These are phyloP conservation scores for Warburgia ugandensis DNA, from an alignment of 164 flowering plant genomes.

Conservation along the genomic window DNA sequence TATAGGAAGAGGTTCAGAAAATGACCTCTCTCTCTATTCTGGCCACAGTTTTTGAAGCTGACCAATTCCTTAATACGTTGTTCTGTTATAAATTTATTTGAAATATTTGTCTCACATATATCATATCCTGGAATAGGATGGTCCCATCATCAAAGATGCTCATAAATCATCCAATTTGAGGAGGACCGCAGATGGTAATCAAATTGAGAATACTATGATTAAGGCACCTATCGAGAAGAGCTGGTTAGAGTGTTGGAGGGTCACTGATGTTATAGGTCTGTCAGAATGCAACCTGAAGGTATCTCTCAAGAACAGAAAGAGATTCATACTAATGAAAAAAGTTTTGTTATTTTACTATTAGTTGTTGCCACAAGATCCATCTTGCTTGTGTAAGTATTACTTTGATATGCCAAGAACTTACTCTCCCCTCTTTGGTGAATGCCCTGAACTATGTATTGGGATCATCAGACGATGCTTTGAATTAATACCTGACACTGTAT, in stretches of 20 bases:
- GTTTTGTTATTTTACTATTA: neutral
- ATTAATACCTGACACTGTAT: too few relatives aligned
- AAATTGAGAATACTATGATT: constrained; percentile 9
- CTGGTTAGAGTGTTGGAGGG: constrained; percentile 58
- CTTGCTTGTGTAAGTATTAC: too few relatives aligned
- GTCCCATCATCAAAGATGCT: constrained; percentile 55
- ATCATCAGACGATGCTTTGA: too few relatives aligned
- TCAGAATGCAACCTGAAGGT: constrained; percentile 60
- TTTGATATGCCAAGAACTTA: too few relatives aligned
- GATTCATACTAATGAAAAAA: neutral
- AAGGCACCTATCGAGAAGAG: constrained; percentile 28
- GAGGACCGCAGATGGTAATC: constrained; percentile 10
- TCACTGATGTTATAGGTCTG: constrained; percentile 63
- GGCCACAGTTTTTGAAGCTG: too few relatives aligned
- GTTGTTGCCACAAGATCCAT: neutral
- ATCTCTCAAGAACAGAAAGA: constrained; percentile 1
- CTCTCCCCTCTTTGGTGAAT: too few relatives aligned
- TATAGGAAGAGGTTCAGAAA: too few relatives aligned
- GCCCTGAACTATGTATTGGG: too few relatives aligned
- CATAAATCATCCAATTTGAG: constrained; percentile 21
- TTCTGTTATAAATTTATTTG: too few relatives aligned
- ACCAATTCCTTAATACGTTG: too few relatives aligned
- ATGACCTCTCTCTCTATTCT: too few relatives aligned
- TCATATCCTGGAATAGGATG: constrained; percentile 40
- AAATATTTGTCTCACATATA: neutral